Percentiles rank a stretch among this genome's conserved stretches.
These are phyloP conservation scores for Pythium monospermum DNA, from an alignment of 352 stramenopile genomes.

Conservation along the genomic window DNA sequence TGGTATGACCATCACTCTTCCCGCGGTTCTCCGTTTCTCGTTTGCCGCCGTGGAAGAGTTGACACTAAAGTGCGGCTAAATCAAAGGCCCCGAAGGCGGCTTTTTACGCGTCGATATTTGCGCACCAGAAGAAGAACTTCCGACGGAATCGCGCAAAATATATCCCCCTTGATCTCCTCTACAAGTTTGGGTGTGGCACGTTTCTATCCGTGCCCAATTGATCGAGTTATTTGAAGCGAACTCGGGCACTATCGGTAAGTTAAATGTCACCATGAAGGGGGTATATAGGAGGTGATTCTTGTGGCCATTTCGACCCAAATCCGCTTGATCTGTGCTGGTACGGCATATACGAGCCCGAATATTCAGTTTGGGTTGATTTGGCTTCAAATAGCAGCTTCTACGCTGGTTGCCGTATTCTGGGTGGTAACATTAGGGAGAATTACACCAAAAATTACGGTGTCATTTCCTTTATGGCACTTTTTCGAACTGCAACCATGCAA, in stretches of 20 bases:
- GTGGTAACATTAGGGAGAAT: too few species aligned
- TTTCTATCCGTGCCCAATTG: conserved; percentile 10
- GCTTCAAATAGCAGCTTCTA: conserved; percentile 9
- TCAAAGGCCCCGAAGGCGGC: conserved; percentile 19
- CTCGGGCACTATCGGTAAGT: conserved; percentile 16
- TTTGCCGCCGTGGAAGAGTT: conserved; percentile 27
- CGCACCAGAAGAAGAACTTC: conserved; percentile 1
- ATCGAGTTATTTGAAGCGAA: conserved; percentile 12
- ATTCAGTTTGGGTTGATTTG: conserved; percentile 19
- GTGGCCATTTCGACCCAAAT: conserved; percentile 4
- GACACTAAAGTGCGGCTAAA: conserved; percentile 25
- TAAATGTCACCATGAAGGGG: neutral
- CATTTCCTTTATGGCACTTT: conserved; percentile 2
- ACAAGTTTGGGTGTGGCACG: conserved; percentile 17
- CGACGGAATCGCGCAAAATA: conserved; percentile 15
- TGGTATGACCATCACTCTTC: conserved; percentile 29
- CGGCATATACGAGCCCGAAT: conserved; percentile 8
- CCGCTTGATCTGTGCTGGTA: neutral
- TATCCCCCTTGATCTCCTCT: conserved; percentile 26
- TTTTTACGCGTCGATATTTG: conserved; percentile 22
- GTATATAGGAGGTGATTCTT: conserved; percentile 9
- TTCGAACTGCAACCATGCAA: too few species aligned
- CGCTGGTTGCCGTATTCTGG: conserved; percentile 11
- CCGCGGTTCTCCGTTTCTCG: conserved; percentile 31
- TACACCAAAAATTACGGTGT: conserved; percentile 3